A percentile compares a stretch with the other conserved stretches of the same genome.
These are phyloP conservation scores for Fusarium brachygibbosum DNA, from an alignment of 2,329 filamentous ascomycete genomes.

Conservation along the genomic window DNA sequence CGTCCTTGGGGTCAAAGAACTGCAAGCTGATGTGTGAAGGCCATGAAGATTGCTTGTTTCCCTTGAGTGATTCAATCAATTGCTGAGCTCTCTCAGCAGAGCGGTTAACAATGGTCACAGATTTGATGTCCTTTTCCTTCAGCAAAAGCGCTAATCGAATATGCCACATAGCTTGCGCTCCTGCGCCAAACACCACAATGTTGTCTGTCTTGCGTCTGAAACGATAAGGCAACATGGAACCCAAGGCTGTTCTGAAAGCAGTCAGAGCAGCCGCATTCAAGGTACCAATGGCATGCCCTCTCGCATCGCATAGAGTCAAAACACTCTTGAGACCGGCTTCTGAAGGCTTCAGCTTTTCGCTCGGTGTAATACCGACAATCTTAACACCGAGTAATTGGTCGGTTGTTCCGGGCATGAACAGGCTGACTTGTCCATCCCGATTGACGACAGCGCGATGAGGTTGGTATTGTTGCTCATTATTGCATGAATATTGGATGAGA, in stretches of 20 bases:
- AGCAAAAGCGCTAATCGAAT: conserved; percentile 74
- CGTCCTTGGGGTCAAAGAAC: conserved; percentile 22
- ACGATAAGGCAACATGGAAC: conserved; percentile 70
- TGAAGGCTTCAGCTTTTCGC: conserved; percentile 11
- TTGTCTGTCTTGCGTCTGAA: conserved; percentile 54
- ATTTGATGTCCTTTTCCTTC: conserved; percentile 44
- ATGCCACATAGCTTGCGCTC: conserved; percentile 80
- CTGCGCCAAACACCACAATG: conserved; percentile 77
- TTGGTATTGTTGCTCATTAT: conserved; percentile 71
- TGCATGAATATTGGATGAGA: conserved; percentile 67
- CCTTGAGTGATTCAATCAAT: conserved; percentile 40
- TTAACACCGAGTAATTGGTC: conserved; percentile 73
- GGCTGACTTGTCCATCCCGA: conserved; percentile 71
- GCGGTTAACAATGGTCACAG: conserved; percentile 54
- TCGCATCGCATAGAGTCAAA: conserved; percentile 69
- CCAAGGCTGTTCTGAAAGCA: conserved; percentile 76
- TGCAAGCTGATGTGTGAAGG: conserved; percentile 35
- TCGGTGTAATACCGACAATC: conserved; percentile 62
- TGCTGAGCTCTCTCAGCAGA: conserved; percentile 43
- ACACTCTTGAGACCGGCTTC: conserved; percentile 58
- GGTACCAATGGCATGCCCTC: conserved; percentile 70
- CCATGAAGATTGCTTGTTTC: conserved; percentile 21
- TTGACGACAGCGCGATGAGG: conserved; percentile 72
- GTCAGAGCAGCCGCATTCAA: conserved; percentile 78
- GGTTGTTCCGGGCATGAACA: conserved; percentile 77